A percentile compares a stretch with the other conserved stretches of the same genome.
Evolutionary conservation across 768 basidiomycete species (phyloP).

Genomic region (Tephrocybe sp.): DNA sequence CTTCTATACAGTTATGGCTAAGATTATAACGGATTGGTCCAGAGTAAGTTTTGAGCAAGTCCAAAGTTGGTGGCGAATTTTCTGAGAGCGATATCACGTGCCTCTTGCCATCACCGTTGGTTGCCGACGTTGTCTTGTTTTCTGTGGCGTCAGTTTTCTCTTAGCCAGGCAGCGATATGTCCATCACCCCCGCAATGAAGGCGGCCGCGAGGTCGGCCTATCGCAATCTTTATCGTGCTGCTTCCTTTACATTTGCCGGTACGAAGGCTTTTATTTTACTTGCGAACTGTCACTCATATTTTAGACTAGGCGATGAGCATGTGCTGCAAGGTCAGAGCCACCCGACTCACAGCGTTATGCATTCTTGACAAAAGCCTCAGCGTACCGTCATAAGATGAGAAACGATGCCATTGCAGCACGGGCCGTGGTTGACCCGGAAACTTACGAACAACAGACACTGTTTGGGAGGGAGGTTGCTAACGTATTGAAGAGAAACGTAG

Average conservation of each 20-base stretch:
- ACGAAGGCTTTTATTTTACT: slow-evolving; percentile 4
- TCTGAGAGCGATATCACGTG: no score
- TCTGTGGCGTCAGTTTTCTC: not conserved
- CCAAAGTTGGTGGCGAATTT: no score
- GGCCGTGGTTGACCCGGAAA: slow-evolving; percentile 41
- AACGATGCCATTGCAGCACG: slow-evolving; percentile 48
- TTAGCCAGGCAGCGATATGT: slow-evolving; percentile 34
- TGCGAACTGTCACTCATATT: slow-evolving; percentile 6
- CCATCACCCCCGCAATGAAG: slow-evolving; percentile 54
- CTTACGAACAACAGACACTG: slow-evolving; percentile 54
- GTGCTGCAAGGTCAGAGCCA: slow-evolving; percentile 50
- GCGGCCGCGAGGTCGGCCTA: slow-evolving; percentile 76
- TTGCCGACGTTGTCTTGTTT: no score
- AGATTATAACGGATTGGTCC: no score
- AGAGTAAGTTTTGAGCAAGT: no score
- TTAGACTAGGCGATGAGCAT: slow-evolving; percentile 49
- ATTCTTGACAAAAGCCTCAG: slow-evolving; percentile 34
- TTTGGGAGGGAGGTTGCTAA: slow-evolving; percentile 71
- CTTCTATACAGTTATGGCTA: no score
- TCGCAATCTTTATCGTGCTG: slow-evolving; percentile 67
- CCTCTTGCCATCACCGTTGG: no score
- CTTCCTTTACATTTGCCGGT: slow-evolving; percentile 68
- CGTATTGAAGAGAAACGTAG: slow-evolving; percentile 79
- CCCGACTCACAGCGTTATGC: not conserved
- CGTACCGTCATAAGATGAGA: slow-evolving; percentile 73